Evolutionary conservation across 73 alveolate species (phyloP).

Genomic region (Stentor roeselii): DNA sequence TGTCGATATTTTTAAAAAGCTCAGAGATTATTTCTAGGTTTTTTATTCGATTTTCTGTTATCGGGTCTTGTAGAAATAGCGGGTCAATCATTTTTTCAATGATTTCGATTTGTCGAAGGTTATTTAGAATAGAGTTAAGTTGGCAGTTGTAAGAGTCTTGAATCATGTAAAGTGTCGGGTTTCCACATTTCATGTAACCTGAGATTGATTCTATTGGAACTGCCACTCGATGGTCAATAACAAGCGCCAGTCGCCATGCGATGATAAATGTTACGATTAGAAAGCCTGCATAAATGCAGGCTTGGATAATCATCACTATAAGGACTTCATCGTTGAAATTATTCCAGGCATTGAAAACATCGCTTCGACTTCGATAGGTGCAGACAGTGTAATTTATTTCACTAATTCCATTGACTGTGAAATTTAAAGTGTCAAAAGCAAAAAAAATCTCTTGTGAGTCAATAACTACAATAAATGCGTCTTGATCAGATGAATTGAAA

Average conservation of each 20-base stretch:
- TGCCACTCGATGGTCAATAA: neutral
- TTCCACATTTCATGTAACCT: neutral
- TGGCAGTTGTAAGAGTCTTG: neutral
- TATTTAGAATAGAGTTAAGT: neutral
- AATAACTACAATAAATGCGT: neutral
- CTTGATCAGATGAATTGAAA: neutral
- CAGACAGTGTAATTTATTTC: neutral
- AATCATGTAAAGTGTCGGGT: neutral
- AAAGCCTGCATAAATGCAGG: neutral
- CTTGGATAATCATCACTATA: neutral
- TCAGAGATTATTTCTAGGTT: neutral
- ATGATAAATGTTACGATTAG: neutral
- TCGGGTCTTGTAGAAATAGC: neutral
- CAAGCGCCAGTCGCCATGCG: neutral
- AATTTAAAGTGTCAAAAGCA: neutral
- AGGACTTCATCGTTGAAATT: neutral
- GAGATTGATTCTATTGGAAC: neutral
- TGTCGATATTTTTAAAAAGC: neutral
- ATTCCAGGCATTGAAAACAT: neutral
- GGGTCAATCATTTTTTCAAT: conserved; percentile 19
- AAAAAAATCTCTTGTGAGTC: neutral
- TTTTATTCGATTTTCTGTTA: neutral
- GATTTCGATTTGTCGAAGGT: neutral
- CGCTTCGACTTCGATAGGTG: neutral
- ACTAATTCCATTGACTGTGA: neutral